Evolutionary conservation across 805 yeast species (phyloP), one percentile per base, ranked within the genome.

Genomic region (Clavispora carvajalis): DNA sequence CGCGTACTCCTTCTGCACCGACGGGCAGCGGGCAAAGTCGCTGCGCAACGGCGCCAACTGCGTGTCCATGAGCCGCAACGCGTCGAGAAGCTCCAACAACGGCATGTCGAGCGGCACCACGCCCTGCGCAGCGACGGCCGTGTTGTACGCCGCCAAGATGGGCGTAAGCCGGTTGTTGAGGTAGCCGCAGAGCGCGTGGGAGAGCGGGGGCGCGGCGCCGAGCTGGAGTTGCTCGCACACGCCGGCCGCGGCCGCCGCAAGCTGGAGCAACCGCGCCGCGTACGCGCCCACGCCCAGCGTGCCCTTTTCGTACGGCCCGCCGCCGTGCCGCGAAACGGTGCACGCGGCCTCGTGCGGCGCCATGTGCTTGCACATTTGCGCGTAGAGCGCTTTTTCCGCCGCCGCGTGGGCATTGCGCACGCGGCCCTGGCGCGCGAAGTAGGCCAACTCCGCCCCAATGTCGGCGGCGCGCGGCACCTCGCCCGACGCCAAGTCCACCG

Each of bases 251-350:
- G 43, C 42, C 25, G 70, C 63, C 15, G 80, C 64, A 37, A 71
- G 63, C 6, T 71, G 69, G 17, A 72, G 54, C 6, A 80, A 53
- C 2, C 79, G 82, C 33, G 72, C 75, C 8, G 77, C 70, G 54
- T 78, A 82, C 33, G 59, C 59, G 8, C 62, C 63, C 24, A 84
- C 71, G 7, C 87, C 84, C 58, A 73, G 79, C 37, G 74, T 71
- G 4, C 80, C 86, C 55, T 70, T 77, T 54, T 76, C 80, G 58
- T 76, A 85, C 1, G 77, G 83, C 9, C 64, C 69, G 33, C 53
- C 55, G 10, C 53, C 42, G 3, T 44, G 48, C 4, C 61, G 33
- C 44, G 60, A 58, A 29, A 71, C 69, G 48, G 65, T 65, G 15
- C 77, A 74, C 38, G 67, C 67, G 1, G 74, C 68, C 35, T 73